Base-by-base conservation (phyloP, 805 yeast genomes). In the Huiozyma sinensis region DNA sequence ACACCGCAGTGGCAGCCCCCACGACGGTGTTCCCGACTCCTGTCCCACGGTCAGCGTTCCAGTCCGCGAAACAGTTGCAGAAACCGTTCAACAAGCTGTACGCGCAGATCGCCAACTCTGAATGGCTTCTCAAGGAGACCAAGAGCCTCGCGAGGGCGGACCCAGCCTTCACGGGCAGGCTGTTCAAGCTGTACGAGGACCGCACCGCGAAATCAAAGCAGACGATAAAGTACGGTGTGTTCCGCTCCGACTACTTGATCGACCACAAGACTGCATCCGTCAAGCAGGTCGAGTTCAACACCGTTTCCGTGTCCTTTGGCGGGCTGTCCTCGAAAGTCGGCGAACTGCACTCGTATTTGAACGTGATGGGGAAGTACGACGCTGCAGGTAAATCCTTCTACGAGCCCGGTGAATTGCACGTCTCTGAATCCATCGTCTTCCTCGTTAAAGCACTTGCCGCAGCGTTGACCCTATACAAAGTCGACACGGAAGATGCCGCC, bases 281-380 rank as follows among this genome's bases (percentile, higher is more conserved):
- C 55, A 89, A 90, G 58, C 98, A 92, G 63, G 92, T 92, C 42
- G 99, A 92, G 62, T 90, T 90, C 68, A 92, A 92, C 64, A 89
- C 98, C 1, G 86, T 92, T 3, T 83, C 95, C 55, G 95, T 90
- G 4, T 89, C 97, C 1, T 92, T 92, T 67, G 96, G 95, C 17
- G 97, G 95, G 0, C 69, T 92, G 45, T 81, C 95, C 1, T 61
- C 87, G 10, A 83, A 81, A 58, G 90, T 86, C 28, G 83, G 92
- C 17, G 69, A 76, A 51, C 67, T 86, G 45, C 98, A 92, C 63
- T 62, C 71, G 17, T 85, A 74, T 53, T 63, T 83, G 55, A 82
- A 83, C 57, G 56, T 63, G 4, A 56, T 68, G 6, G 88, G 88
- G 3, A 61, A 64, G n/a, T 84, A 83, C 55, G 49, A 47, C 41